phyloP scores from a whole-genome alignment of 768 basidiomycete species.

The Hypsizygus marmoreus region DNA sequence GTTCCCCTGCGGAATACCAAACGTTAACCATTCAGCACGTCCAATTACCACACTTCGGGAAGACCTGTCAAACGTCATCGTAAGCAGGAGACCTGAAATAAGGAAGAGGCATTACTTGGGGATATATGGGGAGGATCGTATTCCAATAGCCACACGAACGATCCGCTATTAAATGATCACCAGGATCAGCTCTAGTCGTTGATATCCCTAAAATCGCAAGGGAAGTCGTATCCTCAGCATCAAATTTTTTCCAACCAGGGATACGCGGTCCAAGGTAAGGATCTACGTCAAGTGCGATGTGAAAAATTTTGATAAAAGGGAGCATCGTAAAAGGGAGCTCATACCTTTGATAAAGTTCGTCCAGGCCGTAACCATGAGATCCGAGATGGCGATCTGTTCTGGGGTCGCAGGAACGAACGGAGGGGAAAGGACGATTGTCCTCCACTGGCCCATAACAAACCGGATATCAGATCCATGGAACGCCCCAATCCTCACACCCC shows the following conservation, averaged over 20 bases:
- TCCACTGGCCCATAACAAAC: slow-evolving; percentile 35
- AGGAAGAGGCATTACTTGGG: slow-evolving; percentile 19
- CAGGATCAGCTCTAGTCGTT: slow-evolving; percentile 23
- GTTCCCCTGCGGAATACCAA: neutral
- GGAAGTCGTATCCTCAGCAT: slow-evolving; percentile 24
- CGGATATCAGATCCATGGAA: slow-evolving; percentile 34
- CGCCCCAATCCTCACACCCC: slow-evolving; percentile 31
- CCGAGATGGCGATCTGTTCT: slow-evolving; percentile 31
- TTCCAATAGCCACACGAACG: slow-evolving; percentile 33
- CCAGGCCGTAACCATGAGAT: slow-evolving; percentile 36
- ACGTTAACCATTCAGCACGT: slow-evolving; percentile 19
- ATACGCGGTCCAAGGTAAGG: slow-evolving; percentile 28
- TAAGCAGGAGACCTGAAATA: neutral
- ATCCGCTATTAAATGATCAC: slow-evolving; percentile 27
- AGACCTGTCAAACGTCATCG: slow-evolving; percentile 15
- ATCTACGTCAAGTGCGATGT: slow-evolving; percentile 20
- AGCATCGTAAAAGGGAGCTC: no score
- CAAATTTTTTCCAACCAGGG: slow-evolving; percentile 29
- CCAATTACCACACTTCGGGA: slow-evolving; percentile 29
- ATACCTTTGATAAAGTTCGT: slow-evolving; percentile 39
- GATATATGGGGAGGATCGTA: slow-evolving; percentile 28
- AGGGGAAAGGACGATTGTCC: slow-evolving; percentile 31
- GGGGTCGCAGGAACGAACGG: slow-evolving; percentile 30
- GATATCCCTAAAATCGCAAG: slow-evolving; percentile 30
- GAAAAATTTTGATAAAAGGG: no score